Evolutionary conservation across 129 eudicot species (phyloP).

Genomic region (Kitagawia praeruptora): DNA sequence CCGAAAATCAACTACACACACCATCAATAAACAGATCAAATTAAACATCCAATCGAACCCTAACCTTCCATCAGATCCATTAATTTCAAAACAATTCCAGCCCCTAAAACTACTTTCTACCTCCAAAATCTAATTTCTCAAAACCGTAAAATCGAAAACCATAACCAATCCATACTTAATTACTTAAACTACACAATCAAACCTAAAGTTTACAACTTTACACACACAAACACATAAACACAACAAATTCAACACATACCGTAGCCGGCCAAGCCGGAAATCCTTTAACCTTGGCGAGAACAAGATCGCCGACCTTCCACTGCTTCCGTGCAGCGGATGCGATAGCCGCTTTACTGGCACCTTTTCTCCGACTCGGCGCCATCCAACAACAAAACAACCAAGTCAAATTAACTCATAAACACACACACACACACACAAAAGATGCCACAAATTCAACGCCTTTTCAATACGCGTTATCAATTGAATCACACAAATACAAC

Average conservation of each 20-base stretch:
- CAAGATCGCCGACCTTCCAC: constrained; percentile 98
- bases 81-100: constrained; percentile 1
- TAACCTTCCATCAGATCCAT: constrained; percentile 10
- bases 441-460: constrained; percentile 10
- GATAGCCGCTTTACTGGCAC: constrained; percentile 64
- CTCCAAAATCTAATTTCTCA: background rate
- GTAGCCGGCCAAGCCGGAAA: constrained; percentile 99
- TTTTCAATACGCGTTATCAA: constrained; percentile 12
- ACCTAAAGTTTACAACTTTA: background rate
- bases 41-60: background rate
- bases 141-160: background rate
- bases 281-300: constrained; percentile 92
- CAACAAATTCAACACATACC: constrained; percentile 32
- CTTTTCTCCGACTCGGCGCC: constrained; percentile 91
- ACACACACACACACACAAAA: background rate
- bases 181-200: background rate
- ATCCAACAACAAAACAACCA: constrained; percentile 23
- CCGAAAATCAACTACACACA: background rate
- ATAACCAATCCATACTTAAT: background rate
- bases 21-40: background rate
- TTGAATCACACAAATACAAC: background rate
- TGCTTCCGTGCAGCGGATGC: constrained; percentile 75
- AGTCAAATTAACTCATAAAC: constrained; percentile 22
- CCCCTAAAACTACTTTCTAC: constrained; percentile 19
- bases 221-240: background rate